These are phyloP conservation scores for Exobasidium cylindrosporum DNA, from an alignment of 1,284 basidiomycete genomes.

Conservation along the genomic window DNA sequence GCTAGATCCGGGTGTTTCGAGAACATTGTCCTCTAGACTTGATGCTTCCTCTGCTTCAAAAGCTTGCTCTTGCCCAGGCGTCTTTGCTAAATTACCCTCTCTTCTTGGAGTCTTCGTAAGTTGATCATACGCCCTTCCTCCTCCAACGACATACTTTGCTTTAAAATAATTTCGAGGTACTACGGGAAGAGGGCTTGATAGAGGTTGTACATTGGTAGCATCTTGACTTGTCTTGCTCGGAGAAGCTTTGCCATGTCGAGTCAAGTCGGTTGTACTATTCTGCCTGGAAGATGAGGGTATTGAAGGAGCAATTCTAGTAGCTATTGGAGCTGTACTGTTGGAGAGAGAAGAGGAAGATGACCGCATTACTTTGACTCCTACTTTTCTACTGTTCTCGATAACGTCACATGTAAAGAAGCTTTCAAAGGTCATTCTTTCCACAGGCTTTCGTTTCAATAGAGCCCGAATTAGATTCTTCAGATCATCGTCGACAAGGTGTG, in stretches of 20 bases:
- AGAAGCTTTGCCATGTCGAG: background rate
- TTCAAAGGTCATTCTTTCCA: conserved; percentile 81
- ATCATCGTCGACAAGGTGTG: conserved; percentile 67
- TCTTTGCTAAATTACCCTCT: background rate
- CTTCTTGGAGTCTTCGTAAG: background rate
- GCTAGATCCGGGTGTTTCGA: conserved; percentile 14
- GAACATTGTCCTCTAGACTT: conserved; percentile 15
- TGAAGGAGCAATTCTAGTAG: background rate
- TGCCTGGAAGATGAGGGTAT: background rate
- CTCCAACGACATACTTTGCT: conserved; percentile 9
- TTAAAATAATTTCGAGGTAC: background rate
- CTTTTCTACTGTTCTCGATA: conserved; percentile 21
- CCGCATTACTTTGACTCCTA: background rate
- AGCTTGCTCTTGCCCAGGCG: background rate
- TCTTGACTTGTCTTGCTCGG: background rate
- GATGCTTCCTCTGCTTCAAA: background rate
- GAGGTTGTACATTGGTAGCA: background rate
- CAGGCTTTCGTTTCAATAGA: conserved; percentile 78
- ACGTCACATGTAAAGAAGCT: conserved; percentile 72
- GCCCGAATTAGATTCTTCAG: conserved; percentile 82
- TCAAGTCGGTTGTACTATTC: background rate
- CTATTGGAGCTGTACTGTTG: background rate
- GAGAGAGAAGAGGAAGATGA: background rate
- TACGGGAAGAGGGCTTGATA: background rate
- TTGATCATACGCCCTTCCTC: background rate